A percentile compares a stretch with the other conserved stretches of the same genome.
Conservation (phyloP, 1,284 basidiomycete genomes). For the Volvariella surrecta region DNA sequence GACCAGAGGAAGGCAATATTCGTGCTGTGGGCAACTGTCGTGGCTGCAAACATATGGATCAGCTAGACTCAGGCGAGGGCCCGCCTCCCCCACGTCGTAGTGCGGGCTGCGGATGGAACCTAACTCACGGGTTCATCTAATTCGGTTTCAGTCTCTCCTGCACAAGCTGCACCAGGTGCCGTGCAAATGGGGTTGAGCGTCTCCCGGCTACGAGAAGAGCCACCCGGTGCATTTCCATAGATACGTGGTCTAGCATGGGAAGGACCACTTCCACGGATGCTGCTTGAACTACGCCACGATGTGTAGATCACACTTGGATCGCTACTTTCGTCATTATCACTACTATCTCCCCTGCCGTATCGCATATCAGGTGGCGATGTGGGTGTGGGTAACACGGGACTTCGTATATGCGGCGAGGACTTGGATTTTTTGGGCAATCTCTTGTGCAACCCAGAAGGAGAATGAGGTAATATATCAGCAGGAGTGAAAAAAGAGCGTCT, state of each 20-base stretch:
- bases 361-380: conserved; percentile 8
- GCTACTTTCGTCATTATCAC: conserved; percentile 13
- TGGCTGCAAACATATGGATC: conserved; percentile 17
- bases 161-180: conserved; percentile 46
- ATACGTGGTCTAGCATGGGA: conserved; percentile 14
- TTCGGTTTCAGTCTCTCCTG: conserved; percentile 74
- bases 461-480: neutral
- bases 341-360: conserved; percentile 21
- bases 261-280: conserved; percentile 1
- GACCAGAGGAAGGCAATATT: conserved; percentile 36
- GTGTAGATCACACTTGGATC: conserved; percentile 16
- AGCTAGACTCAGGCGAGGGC: too few relatives aligned
- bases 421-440: neutral
- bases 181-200: conserved; percentile 47
- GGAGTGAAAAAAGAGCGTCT: neutral
- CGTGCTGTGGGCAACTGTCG: conserved; percentile 55
- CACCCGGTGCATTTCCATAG: conserved; percentile 17
- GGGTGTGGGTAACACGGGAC: conserved; percentile 2
- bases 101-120: neutral
- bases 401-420: neutral
- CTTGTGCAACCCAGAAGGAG: neutral
- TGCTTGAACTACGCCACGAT: conserved; percentile 11
- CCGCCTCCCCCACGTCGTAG: too few relatives aligned
- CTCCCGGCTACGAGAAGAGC: conserved; percentile 16
- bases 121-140: conserved; percentile 61